Evolutionary conservation across 805 yeast genomes (phyloP), one percentile per base, ranked within the genome.

Genomic region (Metschnikowia continentalis): DNA sequence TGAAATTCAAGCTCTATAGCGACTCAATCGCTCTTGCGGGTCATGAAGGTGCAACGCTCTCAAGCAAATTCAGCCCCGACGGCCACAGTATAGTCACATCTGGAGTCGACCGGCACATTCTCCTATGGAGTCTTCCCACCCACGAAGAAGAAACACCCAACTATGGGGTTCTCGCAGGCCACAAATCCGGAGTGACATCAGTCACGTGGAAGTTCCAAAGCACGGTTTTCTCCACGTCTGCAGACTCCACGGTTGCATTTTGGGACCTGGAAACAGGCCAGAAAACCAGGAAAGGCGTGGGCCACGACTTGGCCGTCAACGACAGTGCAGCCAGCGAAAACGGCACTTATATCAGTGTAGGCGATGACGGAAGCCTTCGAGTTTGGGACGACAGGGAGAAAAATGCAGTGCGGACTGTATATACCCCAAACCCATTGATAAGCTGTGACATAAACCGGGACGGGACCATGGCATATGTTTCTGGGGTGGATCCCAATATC

Each of bases 381-480:
- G 47, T 84, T 1, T 88, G 92, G 92, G 96, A 88, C 56, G 65
- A 72, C 22, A 67, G 90, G 50, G 71, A 76, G n/a, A 84, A 80
- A 56, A 57, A 59, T 2, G 69, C 77, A 1, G 68, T 76, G 0
- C 55, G 63, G 2, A 59, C 57, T 7, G 66, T 81, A 48, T 63
- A 68, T 20, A 75, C 84, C 0, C 75, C 75, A 2, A 84, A 72
- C 58, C 94, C 96, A 0, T 57, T 88, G 0, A 64, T 86, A 19
- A 71, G 88, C 0, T 52, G 74, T 57, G 58, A 66, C 6, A 61
- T 69, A 14, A 71, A 67, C 54, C 59, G 62, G 2, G 65, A 66
- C 39, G 82, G 79, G 1, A 63, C 67, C 14, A 65, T 69, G 13
- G 58, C 85, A 3, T 88, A 73, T 56, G 72, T 81, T 5, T 71